A percentile compares a stretch with the other conserved stretches of the same genome.
phyloP scores from a whole-genome alignment of 2,329 filamentous ascomycete species.

The Botryotinia calthae region DNA sequence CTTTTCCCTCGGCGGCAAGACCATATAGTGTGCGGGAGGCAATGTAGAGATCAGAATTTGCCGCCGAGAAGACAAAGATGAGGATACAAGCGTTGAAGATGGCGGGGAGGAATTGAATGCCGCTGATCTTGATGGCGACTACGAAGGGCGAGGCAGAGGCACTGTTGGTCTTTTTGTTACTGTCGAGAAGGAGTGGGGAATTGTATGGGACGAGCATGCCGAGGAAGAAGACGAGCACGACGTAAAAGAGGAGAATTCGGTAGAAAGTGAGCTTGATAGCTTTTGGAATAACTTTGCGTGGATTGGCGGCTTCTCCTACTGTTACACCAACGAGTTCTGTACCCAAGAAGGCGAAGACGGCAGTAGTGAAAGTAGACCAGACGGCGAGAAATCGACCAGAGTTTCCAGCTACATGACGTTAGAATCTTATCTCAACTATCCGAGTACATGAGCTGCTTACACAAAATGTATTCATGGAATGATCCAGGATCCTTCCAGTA shows the following conservation, averaged over 20 bases:
- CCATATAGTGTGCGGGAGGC: constrained; percentile 69
- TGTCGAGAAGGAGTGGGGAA: constrained; percentile 53
- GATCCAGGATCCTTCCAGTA: constrained; percentile 50
- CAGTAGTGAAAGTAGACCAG: constrained; percentile 51
- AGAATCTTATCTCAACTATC: constrained; percentile 19
- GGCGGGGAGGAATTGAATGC: constrained; percentile 62
- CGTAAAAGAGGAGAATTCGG: constrained; percentile 62
- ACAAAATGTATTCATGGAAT: constrained; percentile 40
- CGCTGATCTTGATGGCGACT: constrained; percentile 61
- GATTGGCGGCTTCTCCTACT: constrained; percentile 62
- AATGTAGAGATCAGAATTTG: constrained; percentile 60
- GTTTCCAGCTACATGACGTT: constrained; percentile 41
- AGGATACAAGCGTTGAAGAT: constrained; percentile 68
- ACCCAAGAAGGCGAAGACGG: constrained; percentile 59
- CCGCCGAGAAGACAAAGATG: constrained; percentile 64
- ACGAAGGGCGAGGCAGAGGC: constrained; percentile 51
- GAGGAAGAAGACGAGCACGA: constrained; percentile 57
- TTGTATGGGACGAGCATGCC: constrained; percentile 63
- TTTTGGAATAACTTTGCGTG: constrained; percentile 64
- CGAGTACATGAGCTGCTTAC: constrained; percentile 23
- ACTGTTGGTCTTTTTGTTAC: constrained; percentile 41
- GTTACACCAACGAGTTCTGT: constrained; percentile 63
- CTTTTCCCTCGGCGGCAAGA: constrained; percentile 64
- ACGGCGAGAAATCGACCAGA: constrained; percentile 57
- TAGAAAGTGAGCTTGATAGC: constrained; percentile 59